Base-by-base conservation (phyloP, 2,329 filamentous ascomycete species). In the Colletotrichum cereale region DNA sequence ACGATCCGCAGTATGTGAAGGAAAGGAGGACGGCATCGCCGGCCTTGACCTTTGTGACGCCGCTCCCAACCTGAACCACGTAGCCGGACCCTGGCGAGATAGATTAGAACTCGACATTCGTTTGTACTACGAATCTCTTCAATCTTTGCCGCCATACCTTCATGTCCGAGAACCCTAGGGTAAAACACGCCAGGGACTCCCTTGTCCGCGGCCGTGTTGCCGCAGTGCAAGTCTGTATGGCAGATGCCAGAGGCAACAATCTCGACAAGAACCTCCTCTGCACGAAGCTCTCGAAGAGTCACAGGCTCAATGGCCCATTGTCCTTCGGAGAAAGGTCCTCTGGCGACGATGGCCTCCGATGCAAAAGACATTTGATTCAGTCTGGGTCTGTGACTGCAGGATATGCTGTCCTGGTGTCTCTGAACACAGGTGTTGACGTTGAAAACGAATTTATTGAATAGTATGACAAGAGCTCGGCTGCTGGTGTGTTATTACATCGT, bases 11-110 rank as follows among this genome's bases (percentile, higher is more conserved):
- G 74, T 80, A 78, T 5, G 79, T 78, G 67, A 81, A 82, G 18
- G 80, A 81, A 16, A 82, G 86, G n/a, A 89, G 86, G 34, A 89
- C 86, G 57, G 87, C 85, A 76, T 89, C 87, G 8, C 87, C 86
- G 3, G 87, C 77, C 29, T 84, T 81, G 18, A 88, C 82, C 62
- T 86, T 82, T 5, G 84, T 82, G 14, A 80, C 83, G 67, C 82
- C 80, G 62, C 86, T 84, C 12, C 87, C 87, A 5, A 72, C 40
- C 6, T 73, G 31, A 4, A 77, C 74, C 2, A 89, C 86, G 66
- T 86, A 84, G 8, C 87, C 87, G 1, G 85, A 79, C 3, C 77
- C 80, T 81, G 50, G 4, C 29, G 7, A 55, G 5, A 4, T 7
- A 55, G 26, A 12, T 47, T 10, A 62, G n/a, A 38, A 1, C 10